Evolutionary conservation across 148 eudicot species (phyloP).

Genomic region (Nyssa sinensis): DNA sequence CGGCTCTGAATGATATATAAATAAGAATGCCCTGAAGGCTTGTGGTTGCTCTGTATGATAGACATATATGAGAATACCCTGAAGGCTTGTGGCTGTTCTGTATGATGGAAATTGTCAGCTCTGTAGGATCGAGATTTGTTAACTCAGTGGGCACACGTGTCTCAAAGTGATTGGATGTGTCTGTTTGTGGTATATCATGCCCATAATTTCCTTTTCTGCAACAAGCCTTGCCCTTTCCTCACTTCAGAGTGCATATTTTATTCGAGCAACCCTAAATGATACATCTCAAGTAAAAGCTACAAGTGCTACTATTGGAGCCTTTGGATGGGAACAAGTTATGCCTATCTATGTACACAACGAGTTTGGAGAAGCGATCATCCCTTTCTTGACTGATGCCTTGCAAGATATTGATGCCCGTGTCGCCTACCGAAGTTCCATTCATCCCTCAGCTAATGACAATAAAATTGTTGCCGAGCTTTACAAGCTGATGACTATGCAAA

Average conservation of each 20-base stretch:
- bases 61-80: too few relatives aligned
- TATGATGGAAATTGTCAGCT: too few relatives aligned
- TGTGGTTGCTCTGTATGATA: too few relatives aligned
- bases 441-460: slow-evolving; percentile 27
- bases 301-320: slow-evolving; percentile 23
- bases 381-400: slow-evolving; percentile 32
- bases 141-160: too few relatives aligned
- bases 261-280: slow-evolving; percentile 25
- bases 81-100: too few relatives aligned
- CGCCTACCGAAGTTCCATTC: slow-evolving; percentile 30
- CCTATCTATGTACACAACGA: slow-evolving; percentile 35
- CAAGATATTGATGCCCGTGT: slow-evolving; percentile 23
- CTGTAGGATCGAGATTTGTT: too few relatives aligned
- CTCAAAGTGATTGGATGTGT: too few relatives aligned
- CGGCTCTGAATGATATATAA: too few relatives aligned
- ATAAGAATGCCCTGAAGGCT: too few relatives aligned
- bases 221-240: slow-evolving; percentile 32
- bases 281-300: slow-evolving; percentile 34
- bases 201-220: slow-evolving; percentile 36
- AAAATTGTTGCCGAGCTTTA: slow-evolving; percentile 28
- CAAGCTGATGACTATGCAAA: slow-evolving; percentile 26
- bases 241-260: slow-evolving; percentile 22
- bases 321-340: slow-evolving; percentile 33
- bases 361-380: slow-evolving; percentile 35
- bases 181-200: too few relatives aligned